Percentiles rank a stretch among this genome's conserved stretches.
phyloP scores from a whole-genome alignment of 768 basidiomycete species.

The Boletus sp. region DNA sequence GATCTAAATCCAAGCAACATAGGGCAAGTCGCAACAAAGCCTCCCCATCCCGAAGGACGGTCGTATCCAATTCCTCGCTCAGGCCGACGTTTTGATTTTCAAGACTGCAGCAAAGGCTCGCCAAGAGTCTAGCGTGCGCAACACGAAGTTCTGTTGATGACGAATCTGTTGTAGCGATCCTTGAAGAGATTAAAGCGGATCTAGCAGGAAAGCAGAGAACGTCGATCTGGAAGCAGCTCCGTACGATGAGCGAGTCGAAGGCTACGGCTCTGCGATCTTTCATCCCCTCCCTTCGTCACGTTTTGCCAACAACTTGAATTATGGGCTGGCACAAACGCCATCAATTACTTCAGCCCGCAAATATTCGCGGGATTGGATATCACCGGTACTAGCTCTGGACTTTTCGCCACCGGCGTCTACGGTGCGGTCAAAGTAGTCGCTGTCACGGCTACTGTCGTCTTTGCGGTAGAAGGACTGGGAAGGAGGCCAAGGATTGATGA shows the following conservation, averaged over 20 bases:
- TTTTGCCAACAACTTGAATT: conserved; percentile 47
- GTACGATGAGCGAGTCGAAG: conserved; percentile 44
- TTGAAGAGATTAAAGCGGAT: conserved; percentile 50
- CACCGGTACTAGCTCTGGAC: conserved; percentile 38
- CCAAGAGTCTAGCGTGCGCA: too few relatives aligned
- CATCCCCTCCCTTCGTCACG: conserved; percentile 46
- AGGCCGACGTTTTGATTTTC: conserved; percentile 4
- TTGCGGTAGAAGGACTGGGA: conserved; percentile 50
- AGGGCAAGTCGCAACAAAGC: conserved; percentile 18
- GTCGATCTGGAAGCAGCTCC: conserved; percentile 37
- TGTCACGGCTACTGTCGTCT: conserved; percentile 39
- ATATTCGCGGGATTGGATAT: conserved; percentile 52
- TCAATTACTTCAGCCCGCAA: conserved; percentile 54
- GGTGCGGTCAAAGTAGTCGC: conserved; percentile 42
- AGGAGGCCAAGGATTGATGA: conserved; percentile 45
- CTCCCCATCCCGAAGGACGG: conserved; percentile 25
- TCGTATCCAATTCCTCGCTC: conserved; percentile 17
- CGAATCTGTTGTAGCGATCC: conserved; percentile 33
- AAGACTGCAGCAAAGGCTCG: conserved; percentile 18
- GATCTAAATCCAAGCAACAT: conserved; percentile 22
- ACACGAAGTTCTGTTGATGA: conserved; percentile 34
- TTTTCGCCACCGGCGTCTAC: conserved; percentile 51
- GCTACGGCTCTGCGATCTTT: conserved; percentile 42
- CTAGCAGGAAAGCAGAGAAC: conserved; percentile 41
- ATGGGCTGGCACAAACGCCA: conserved; percentile 55